phyloP scores from a whole-genome alignment of 2,329 filamentous ascomycete genomes.

The Didymella segeticola region DNA sequence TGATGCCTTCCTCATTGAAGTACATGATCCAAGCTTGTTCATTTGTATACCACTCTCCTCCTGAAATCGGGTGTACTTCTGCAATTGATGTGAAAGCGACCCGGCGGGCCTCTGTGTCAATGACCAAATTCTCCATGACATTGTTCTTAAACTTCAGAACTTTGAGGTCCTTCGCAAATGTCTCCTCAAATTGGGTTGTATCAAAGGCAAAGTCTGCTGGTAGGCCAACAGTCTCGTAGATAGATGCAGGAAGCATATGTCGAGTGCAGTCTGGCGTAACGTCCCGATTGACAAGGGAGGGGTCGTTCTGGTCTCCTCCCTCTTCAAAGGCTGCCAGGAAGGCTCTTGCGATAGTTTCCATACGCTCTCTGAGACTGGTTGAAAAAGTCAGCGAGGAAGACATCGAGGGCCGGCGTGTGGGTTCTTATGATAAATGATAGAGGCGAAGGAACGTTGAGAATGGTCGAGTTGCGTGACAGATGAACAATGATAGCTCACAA shows the following conservation, averaged over 20 bases:
- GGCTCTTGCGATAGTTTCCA: conserved; percentile 4
- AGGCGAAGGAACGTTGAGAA: too few relatives aligned
- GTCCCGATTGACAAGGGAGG: conserved; percentile 12
- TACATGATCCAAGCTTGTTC: conserved; percentile 15
- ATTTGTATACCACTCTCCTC: neutral
- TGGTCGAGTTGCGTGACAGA: too few relatives aligned
- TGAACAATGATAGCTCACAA: too few relatives aligned
- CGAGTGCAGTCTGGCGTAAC: conserved; percentile 9
- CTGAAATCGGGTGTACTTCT: conserved; percentile 2
- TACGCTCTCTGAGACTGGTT: conserved; percentile 5
- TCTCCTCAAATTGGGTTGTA: neutral
- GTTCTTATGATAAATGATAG: too few relatives aligned
- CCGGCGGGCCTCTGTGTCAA: conserved; percentile 5
- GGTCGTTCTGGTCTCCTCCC: neutral
- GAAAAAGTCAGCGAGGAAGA: too few relatives aligned
- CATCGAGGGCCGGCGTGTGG: too few relatives aligned
- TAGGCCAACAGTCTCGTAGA: neutral
- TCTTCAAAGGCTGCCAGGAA: conserved; percentile 11
- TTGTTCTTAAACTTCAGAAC: conserved; percentile 9
- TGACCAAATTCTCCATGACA: conserved; percentile 5
- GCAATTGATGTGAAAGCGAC: conserved; percentile 4
- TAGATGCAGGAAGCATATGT: conserved; percentile 5
- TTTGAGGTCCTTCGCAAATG: conserved; percentile 8
- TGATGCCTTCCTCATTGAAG: conserved; percentile 8
- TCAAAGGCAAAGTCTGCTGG: neutral